Conservation (phyloP, 257 asterid genomes). For the Lycium barbarum region DNA sequence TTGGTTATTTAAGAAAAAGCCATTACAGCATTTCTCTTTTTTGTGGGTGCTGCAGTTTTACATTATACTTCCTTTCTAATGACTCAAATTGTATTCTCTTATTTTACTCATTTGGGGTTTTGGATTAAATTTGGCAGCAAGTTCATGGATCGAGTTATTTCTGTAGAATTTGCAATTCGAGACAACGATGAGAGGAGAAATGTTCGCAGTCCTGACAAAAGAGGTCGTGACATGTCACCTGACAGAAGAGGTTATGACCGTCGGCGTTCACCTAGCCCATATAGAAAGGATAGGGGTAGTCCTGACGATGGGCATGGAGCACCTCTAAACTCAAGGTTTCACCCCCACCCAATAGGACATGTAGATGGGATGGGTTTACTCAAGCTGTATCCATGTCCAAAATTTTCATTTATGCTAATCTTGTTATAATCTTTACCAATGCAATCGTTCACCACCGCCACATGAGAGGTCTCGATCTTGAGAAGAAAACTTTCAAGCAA, state of each 20-base stretch:
- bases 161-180: conserved; percentile 83
- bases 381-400: not conserved
- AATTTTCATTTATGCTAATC: not conserved
- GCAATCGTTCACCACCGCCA: conserved; percentile 70
- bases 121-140: conserved; percentile 55
- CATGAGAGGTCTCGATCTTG: conserved; percentile 73
- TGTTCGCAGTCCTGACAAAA: conserved; percentile 77
- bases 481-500: conserved; percentile 31
- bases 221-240: conserved; percentile 75
- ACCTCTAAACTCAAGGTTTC: conserved; percentile 65
- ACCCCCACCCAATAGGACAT: not conserved
- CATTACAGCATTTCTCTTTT: not conserved
- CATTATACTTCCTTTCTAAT: not conserved
- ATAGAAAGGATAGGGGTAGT: conserved; percentile 82
- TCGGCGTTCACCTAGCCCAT: conserved; percentile 78
- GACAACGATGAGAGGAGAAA: conserved; percentile 82
- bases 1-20: not conserved
- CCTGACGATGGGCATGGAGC: conserved; percentile 93
- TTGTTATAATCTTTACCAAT: conserved; percentile 14
- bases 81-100: not conserved
- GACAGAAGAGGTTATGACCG: conserved; percentile 66
- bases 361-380: not conserved
- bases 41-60: not conserved
- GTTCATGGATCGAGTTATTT: conserved; percentile 83
- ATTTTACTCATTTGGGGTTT: conserved; percentile 10